Evolutionary conservation across 371 early-diverging fungal genomes (phyloP).

Genomic region (Rhizopus arrhizus): DNA sequence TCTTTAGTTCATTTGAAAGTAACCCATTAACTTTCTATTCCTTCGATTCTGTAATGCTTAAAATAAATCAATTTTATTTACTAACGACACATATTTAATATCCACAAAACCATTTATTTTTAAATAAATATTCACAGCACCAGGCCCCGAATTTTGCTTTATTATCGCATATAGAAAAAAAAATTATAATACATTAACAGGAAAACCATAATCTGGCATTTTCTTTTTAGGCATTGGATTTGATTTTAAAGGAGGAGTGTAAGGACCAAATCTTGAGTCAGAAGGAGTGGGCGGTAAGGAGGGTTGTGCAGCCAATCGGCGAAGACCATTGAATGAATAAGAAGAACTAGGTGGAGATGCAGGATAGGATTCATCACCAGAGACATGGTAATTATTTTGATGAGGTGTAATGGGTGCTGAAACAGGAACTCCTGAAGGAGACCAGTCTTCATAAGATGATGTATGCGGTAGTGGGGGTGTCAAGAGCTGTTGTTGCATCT

Average conservation of each 20-base stretch:
- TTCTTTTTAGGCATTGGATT: not conserved
- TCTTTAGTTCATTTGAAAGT: no score
- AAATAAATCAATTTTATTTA: no score
- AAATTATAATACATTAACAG: not conserved
- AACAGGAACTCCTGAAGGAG: not conserved
- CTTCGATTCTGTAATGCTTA: no score
- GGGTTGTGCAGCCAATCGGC: not conserved
- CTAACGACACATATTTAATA: no score
- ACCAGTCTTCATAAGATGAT: not conserved
- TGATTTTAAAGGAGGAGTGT: not conserved
- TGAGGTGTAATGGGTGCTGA: not conserved
- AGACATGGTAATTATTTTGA: no score
- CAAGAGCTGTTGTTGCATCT: not conserved
- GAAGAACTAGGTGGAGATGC: no score
- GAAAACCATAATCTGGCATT: conserved; percentile 1
- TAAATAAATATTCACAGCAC: not conserved
- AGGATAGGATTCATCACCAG: no score
- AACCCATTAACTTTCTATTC: no score
- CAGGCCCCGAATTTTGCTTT: not conserved
- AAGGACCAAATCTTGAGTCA: not conserved
- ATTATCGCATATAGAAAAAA: not conserved
- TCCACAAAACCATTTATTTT: no score
- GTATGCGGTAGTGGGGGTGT: not conserved
- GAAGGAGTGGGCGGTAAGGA: conserved; percentile 1
- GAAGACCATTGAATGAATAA: not conserved